phyloP scores from a whole-genome alignment of 371 early-diverging fungal species.

The Homolaphlyctis polyrhiza region DNA sequence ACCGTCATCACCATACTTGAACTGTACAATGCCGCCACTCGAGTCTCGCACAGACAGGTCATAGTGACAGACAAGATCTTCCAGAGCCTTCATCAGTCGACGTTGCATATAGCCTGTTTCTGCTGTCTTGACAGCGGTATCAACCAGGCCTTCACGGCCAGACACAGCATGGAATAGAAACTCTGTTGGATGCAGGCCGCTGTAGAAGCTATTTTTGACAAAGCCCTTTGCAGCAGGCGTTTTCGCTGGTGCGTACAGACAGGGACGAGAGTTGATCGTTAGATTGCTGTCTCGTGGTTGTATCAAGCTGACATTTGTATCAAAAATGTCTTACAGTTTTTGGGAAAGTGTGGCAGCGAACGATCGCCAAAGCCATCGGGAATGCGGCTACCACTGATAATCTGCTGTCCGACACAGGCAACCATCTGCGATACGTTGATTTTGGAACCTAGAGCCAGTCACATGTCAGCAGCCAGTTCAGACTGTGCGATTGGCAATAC shows the following conservation, averaged over 20 bases:
- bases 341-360: slow-evolving; percentile 95
- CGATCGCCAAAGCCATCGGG: slow-evolving; percentile 96
- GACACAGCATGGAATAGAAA: slow-evolving; percentile 99
- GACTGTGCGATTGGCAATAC: not conserved
- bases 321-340: slow-evolving; percentile 67
- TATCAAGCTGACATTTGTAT: too few species aligned
- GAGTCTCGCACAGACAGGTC: slow-evolving; percentile 97
- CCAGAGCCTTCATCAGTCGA: slow-evolving; percentile 95
- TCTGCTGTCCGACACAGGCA: slow-evolving; percentile 99
- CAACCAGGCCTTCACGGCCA: slow-evolving; percentile 99
- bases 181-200: slow-evolving; percentile 93
- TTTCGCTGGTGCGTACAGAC: slow-evolving; percentile 45
- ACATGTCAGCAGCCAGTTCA: not conserved
- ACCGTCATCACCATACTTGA: slow-evolving; percentile 97
- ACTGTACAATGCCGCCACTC: slow-evolving; percentile 91
- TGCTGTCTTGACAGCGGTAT: slow-evolving; percentile 99
- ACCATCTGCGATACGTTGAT: slow-evolving; percentile 99
- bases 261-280: slow-evolving; percentile 2
- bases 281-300: too few species aligned
- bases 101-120: slow-evolving; percentile 99
- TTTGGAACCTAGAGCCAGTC: slow-evolving; percentile 63
- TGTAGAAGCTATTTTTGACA: slow-evolving; percentile 96
- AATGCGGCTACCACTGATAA: slow-evolving; percentile 96
- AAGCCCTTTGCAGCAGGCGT: slow-evolving; percentile 96
- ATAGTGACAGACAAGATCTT: slow-evolving; percentile 92